Evolutionary conservation across 2,329 filamentous ascomycete genomes (phyloP), one percentile per base, ranked within the genome.

Genomic region (Zymoseptoria brevis): DNA sequence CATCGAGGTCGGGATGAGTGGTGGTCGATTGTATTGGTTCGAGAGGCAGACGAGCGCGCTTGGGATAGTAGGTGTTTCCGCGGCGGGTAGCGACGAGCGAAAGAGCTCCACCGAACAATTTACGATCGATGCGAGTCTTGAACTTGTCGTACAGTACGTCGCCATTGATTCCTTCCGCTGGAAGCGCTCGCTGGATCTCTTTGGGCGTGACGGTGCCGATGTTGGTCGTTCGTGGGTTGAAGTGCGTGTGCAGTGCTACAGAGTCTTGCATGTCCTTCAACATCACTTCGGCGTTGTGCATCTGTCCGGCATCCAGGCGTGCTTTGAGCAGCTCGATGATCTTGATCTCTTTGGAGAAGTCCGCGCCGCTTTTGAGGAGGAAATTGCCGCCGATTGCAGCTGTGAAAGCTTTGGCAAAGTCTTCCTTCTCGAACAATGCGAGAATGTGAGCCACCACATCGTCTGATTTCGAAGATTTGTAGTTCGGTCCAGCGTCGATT

Each of bases 201-300:
- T 66, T 62, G 4, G 67, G 67, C 3, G 68, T 69, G 9, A 70
- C 69, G 49, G 19, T 54, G 19, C 51, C 63, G 9, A 65, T 60
- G 29, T 68, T 64, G 59, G 55, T 61, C 56, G 35, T 16, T 9
- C 13, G 35, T 65, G 57, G 66, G 61, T 63, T 73, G 69, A 73
- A 61, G 3, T 68, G 65, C 35, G 61, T 67, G 50, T 84, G 79
- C 53, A 96, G 84, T 11, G 81, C 77, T 7, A 79, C 76, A 70
- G 96, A 89, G 60, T 96, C 92, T 64, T 88, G 83, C 41, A 97
- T 88, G 72, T 99, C 94, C 64, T 88, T 89, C 59, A 99, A 83
- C 94, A 99, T 99, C 68, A 99, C 94, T 71, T 99, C 93, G 73
- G 92, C 96, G 54, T 89, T 89, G 72, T 97, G 94, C 52, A 99